Conservation (phyloP, 305 asterid genomes). For the Fraxinus xanthoxyloides region DNA sequence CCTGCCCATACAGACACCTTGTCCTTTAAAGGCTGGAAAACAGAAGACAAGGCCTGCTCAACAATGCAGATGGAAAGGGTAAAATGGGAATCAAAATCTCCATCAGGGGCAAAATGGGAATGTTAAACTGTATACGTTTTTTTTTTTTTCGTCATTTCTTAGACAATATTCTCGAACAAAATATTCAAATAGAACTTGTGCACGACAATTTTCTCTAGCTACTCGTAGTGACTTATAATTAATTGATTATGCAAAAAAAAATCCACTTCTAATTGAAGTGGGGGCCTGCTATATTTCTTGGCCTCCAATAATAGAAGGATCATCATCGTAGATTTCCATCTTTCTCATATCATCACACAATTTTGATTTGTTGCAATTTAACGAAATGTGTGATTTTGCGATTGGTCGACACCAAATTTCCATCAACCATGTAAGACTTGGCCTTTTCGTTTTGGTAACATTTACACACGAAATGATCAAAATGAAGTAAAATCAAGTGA, state of each 20-base stretch:
- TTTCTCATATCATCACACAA: background rate
- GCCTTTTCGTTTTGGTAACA: background rate
- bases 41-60: slow-evolving; percentile 81
- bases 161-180: background rate
- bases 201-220: background rate
- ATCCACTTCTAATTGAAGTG: background rate
- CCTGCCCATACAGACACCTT: slow-evolving; percentile 73
- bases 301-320: background rate
- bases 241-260: background rate
- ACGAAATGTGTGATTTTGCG: background rate
- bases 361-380: background rate
- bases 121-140: background rate
- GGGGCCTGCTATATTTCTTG: background rate
- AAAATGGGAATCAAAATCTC: slow-evolving; percentile 27
- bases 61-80: slow-evolving; percentile 75
- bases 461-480: background rate
- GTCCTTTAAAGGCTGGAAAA: slow-evolving; percentile 80
- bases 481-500: background rate
- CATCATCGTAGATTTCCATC: background rate
- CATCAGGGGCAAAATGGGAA: slow-evolving; percentile 29
- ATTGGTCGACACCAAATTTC: background rate
- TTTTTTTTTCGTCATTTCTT: background rate
- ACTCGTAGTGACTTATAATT: background rate
- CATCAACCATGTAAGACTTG: background rate
- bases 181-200: background rate